phyloP scores from a whole-genome alignment of 2,329 filamentous ascomycete genomes.

The Tothia fuscella region DNA sequence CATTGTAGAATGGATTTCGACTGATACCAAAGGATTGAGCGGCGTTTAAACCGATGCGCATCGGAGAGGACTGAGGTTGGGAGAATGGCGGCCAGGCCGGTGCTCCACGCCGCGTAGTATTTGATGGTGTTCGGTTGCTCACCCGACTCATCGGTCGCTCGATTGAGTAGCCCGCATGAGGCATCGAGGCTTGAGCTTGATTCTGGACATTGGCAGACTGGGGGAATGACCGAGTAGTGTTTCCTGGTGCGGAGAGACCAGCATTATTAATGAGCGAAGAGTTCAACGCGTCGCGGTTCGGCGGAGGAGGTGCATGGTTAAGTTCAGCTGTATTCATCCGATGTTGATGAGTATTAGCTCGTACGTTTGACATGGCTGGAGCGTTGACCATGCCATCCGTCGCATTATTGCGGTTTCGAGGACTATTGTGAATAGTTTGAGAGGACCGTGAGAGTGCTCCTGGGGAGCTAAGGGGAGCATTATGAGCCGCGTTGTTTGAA shows the following conservation, averaged over 20 bases:
- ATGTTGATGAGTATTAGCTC: neutral
- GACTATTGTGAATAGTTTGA: constrained; percentile 14
- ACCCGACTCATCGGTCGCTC: constrained; percentile 27
- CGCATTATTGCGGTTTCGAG: constrained; percentile 24
- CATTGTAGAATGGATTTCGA: constrained; percentile 7
- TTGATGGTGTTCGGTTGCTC: constrained; percentile 23
- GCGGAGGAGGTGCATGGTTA: neutral
- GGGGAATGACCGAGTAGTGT: constrained; percentile 14
- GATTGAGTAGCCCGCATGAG: constrained; percentile 22
- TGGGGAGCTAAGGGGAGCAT: constrained; percentile 5
- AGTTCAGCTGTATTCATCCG: neutral
- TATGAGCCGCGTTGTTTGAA: constrained; percentile 18
- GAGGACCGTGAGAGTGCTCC: constrained; percentile 4
- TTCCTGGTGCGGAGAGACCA: neutral
- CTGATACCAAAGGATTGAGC: constrained; percentile 13
- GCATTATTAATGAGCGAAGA: neutral
- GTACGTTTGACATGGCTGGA: constrained; percentile 13
- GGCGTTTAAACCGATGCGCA: constrained; percentile 19
- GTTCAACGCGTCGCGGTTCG: neutral
- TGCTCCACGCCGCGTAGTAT: constrained; percentile 23
- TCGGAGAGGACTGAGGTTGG: constrained; percentile 9
- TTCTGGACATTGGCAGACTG: constrained; percentile 19
- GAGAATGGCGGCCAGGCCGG: constrained; percentile 22
- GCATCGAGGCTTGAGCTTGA: constrained; percentile 19
- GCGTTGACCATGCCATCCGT: constrained; percentile 18